Base-by-base conservation (phyloP, 306 rosid genomes). In the Mimosa pudica region DNA sequence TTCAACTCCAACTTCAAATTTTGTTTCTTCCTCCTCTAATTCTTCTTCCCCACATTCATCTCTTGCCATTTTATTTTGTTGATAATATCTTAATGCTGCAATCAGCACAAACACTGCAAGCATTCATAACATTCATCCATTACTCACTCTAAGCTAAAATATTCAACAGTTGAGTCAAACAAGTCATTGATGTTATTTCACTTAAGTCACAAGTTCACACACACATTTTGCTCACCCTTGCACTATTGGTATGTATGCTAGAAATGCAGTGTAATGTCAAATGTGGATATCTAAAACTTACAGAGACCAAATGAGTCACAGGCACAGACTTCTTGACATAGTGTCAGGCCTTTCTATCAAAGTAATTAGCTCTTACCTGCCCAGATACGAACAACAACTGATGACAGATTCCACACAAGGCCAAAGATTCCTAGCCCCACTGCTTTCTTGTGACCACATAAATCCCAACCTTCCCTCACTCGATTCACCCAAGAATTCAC, bases 301-400 rank as follows among this genome's bases (percentile, higher is more conserved):
- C 1, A 20, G 35, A 58, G 65, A 60, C 36, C 35, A 10, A 60
- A 24, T 0, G 4, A 60, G 36, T 60, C 36, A 9, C 65, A 60
- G 24, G 10, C 38, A 60, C 65, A 58, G 35, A 20, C 14, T 60
- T 60, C 5, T 20, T 18, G 7, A 55, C 13, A 9, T 57, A 17
- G 30, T 55, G 10, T 55, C 0, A 18, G 8, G 63, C 18, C 32
- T 55, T 58, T 8, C 14, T 24, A 58, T 58, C 63, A 57, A 11
- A 18, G 63, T n/a, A 30, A 30, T 17, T 54, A 7, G 61, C 41
- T n/a, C 48, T 12, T 88, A 91, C 97, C 96, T 81, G 93, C 96
- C 97, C 97, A 93, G 71, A 91, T 75, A 57, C 96, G 94, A 81
- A 90, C 90, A 32, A 86, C 89, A 71, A 81, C 66, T 1, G 97